phyloP scores from a whole-genome alignment of 2,329 filamentous ascomycete genomes.

The Aureobasidium sp. region DNA sequence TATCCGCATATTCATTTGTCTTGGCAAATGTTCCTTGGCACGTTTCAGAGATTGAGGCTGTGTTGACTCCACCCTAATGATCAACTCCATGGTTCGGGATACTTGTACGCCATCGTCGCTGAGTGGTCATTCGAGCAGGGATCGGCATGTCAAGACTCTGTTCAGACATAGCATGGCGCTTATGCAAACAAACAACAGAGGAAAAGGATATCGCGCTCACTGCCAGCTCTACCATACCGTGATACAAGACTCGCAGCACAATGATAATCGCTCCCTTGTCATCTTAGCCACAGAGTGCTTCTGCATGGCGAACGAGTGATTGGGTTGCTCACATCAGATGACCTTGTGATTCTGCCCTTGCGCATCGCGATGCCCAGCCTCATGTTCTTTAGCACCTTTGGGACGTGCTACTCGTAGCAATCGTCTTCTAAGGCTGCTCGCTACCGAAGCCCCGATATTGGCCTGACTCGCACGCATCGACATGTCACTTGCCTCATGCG shows the following conservation, averaged over 20 bases:
- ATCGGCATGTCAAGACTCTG: background rate
- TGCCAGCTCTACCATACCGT: too few relatives aligned
- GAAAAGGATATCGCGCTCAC: too few relatives aligned
- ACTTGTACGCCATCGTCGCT: background rate
- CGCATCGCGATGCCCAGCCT: background rate
- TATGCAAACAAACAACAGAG: too few relatives aligned
- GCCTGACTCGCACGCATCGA: background rate
- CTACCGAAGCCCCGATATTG: background rate
- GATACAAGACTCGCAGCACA: too few relatives aligned
- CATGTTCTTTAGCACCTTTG: background rate
- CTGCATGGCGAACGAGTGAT: background rate
- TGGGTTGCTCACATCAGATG: background rate
- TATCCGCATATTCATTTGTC: background rate
- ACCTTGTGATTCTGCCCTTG: background rate
- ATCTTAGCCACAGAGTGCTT: background rate
- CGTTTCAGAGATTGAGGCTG: conserved; percentile 9
- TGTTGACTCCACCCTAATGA: background rate
- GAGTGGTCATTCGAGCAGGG: background rate
- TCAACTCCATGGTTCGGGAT: background rate
- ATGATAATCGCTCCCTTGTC: too few relatives aligned
- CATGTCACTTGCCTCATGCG: background rate
- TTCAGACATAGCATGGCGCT: background rate
- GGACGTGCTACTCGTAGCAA: background rate
- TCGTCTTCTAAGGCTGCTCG: background rate
- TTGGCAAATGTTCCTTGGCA: conserved; percentile 7